These are phyloP conservation scores for Acanthamoeba sp. DNA, from an alignment of 208 protist species.

Conservation along the genomic window DNA sequence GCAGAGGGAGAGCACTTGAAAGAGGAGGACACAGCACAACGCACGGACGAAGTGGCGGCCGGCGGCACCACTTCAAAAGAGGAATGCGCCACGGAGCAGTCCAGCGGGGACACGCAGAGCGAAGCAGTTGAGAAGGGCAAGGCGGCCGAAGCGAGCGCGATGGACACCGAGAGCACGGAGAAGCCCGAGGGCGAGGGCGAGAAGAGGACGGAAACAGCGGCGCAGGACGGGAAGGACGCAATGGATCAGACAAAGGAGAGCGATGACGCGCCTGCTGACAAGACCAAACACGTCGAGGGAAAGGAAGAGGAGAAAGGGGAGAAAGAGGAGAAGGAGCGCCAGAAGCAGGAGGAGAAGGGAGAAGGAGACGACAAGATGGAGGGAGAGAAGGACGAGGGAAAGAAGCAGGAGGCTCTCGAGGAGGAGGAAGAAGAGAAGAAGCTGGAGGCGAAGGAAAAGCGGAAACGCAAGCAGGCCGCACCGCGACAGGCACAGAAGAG, in stretches of 20 bases:
- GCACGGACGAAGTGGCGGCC: too few relatives aligned
- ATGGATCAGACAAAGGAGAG: too few relatives aligned
- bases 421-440: background rate
- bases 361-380: background rate
- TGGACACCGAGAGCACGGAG: too few relatives aligned
- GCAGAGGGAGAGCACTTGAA: too few relatives aligned
- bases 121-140: background rate
- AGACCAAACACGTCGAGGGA: background rate
- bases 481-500: background rate
- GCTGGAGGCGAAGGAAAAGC: background rate
- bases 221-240: too few relatives aligned
- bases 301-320: background rate
- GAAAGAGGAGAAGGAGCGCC: background rate
- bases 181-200: too few relatives aligned
- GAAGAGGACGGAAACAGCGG: too few relatives aligned
- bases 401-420: background rate
- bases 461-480: conserved; percentile 16
- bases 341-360: too few relatives aligned
- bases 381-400: background rate
- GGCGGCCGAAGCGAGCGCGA: background rate
- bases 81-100: too few relatives aligned
- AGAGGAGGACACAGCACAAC: background rate
- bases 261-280: background rate
- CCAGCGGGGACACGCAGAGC: background rate
- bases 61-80: too few relatives aligned